Conservation (phyloP, 2,329 filamentous ascomycete genomes). For the Aspergillus sp. region DNA sequence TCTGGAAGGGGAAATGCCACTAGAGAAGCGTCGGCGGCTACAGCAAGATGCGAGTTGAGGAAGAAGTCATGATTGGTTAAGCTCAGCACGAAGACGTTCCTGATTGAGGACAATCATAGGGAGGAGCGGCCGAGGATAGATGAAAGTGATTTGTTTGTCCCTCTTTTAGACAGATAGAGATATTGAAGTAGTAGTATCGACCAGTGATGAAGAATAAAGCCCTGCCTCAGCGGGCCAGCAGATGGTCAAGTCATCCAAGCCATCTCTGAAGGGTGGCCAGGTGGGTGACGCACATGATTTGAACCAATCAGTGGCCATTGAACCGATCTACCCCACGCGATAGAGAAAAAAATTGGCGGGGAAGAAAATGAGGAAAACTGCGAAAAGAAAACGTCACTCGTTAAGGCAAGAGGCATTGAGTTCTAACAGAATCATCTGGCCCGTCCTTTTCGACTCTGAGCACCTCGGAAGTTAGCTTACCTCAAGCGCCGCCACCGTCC, state of each 20-base stretch:
- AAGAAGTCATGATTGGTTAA: constrained; percentile 5
- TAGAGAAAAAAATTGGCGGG: constrained; percentile 33
- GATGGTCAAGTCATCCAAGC: no score
- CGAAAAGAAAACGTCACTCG: constrained; percentile 1
- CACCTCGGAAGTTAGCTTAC: background rate
- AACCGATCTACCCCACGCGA: constrained; percentile 20
- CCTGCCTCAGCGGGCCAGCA: no score
- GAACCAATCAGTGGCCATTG: constrained; percentile 22
- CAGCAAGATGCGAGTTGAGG: background rate
- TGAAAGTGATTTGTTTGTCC: background rate
- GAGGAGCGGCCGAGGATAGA: background rate
- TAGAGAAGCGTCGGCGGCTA: constrained; percentile 13
- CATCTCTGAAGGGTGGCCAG: no score
- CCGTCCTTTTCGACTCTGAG: background rate
- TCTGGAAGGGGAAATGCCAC: background rate
- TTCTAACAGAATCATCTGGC: background rate
- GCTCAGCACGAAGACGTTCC: background rate
- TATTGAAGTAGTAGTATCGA: background rate
- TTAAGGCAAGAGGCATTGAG: constrained; percentile 5
- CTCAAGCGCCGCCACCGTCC: constrained; percentile 1
- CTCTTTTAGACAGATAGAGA: constrained; percentile 6
- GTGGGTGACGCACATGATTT: background rate
- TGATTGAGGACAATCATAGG: background rate
- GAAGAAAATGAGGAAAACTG: constrained; percentile 20
- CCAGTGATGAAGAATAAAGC: no score